Conservation (phyloP, 805 yeast genomes). For the Suhomyces pyralidae region DNA sequence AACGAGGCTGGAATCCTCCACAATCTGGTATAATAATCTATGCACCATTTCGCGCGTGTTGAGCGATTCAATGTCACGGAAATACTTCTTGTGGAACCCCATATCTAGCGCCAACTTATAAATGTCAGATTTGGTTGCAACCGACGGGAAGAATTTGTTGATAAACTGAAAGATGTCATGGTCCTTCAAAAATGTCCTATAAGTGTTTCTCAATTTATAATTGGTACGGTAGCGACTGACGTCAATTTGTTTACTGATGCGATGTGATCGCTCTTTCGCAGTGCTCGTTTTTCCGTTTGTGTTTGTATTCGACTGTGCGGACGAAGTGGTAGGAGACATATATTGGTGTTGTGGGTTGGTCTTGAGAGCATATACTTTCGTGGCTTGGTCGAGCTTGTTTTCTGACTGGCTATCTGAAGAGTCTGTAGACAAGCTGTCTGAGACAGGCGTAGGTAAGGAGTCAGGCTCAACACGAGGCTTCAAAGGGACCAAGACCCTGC, state of each 20-base stretch:
- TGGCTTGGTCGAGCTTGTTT: not conserved
- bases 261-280: not conserved
- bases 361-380: not conserved
- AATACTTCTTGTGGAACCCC: constrained; percentile 11
- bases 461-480: not conserved
- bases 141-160: constrained; percentile 11
- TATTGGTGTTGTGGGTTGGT: not conserved
- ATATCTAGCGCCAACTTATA: constrained; percentile 14
- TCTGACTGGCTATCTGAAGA: not conserved
- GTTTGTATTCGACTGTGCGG: not conserved
- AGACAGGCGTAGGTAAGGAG: not conserved
- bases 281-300: not conserved
- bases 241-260: not conserved
- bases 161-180: constrained; percentile 15
- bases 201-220: constrained; percentile 3
- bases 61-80: constrained; percentile 5
- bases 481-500: not conserved
- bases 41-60: constrained; percentile 8
- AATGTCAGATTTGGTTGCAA: constrained; percentile 12
- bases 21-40: constrained; percentile 9
- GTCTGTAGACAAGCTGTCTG: not conserved
- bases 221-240: constrained; percentile 1
- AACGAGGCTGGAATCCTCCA: constrained; percentile 6
- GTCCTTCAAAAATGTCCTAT: constrained; percentile 10
- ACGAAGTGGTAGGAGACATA: not conserved